A percentile compares a stretch with the other conserved stretches of the same genome.
phyloP scores from a whole-genome alignment of 257 asterid species.

The Orobanche coerulescens region DNA sequence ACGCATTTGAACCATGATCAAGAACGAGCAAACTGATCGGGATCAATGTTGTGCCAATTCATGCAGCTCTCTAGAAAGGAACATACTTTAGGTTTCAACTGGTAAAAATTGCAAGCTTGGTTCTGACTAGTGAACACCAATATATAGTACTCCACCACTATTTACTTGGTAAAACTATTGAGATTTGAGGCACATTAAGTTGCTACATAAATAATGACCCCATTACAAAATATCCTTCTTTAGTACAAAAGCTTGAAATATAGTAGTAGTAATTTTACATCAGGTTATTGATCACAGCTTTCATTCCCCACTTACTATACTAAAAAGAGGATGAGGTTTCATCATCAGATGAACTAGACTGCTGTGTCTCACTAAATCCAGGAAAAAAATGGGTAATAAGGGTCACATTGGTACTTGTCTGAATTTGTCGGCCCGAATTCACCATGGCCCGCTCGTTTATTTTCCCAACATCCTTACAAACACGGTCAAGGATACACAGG shows the following conservation, averaged over 20 bases:
- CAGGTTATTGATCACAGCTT: too few species aligned
- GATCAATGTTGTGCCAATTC: too few species aligned
- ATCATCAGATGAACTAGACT: conserved; percentile 38
- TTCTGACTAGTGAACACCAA: not conserved
- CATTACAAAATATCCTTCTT: conserved; percentile 12
- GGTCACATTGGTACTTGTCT: conserved; percentile 25
- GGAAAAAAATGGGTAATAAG: conserved; percentile 36
- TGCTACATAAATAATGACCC: conserved; percentile 23
- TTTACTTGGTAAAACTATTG: too few species aligned
- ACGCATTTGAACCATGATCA: too few species aligned
- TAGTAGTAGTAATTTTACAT: too few species aligned
- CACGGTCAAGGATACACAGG: conserved; percentile 55
- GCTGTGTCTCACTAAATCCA: conserved; percentile 32
- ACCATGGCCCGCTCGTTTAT: conserved; percentile 52
- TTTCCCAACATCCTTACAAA: conserved; percentile 61
- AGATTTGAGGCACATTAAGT: too few species aligned
- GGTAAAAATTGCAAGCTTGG: not conserved
- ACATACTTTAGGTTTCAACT: not conserved
- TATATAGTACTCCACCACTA: too few species aligned
- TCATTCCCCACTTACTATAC: too few species aligned
- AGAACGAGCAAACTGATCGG: too few species aligned
- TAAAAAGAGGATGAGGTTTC: conserved; percentile 37
- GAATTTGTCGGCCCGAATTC: conserved; percentile 37
- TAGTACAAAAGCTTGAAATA: not conserved
- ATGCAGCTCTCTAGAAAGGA: not conserved